Percentiles rank a stretch among this genome's conserved stretches.
Conservation (phyloP, 192 early-diverging fungal species). For the Podila verticillata region DNA sequence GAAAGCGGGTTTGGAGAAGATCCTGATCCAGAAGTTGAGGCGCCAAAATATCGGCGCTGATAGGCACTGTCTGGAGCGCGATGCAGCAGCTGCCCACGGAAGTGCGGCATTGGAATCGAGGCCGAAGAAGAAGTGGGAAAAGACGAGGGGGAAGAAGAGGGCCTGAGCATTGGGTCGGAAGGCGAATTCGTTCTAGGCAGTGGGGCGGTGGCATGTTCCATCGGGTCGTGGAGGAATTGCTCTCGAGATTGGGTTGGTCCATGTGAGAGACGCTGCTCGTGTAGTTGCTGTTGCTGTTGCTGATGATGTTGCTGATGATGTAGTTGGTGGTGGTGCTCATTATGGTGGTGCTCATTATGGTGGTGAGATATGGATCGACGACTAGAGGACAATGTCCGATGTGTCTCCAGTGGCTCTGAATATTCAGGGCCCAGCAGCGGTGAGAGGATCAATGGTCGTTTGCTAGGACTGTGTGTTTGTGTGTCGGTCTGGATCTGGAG, state of each 20-base stretch:
- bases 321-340: neutral
- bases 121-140: neutral
- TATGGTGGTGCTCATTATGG: neutral
- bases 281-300: neutral
- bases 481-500: no score
- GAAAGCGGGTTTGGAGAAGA: neutral
- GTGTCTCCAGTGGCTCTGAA: neutral
- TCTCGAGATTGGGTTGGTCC: neutral
- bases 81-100: constrained; percentile 24
- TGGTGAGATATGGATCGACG: neutral
- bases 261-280: neutral
- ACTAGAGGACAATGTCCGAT: neutral
- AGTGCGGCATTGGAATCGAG: constrained; percentile 39
- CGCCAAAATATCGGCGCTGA: constrained; percentile 10
- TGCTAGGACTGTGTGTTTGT: neutral
- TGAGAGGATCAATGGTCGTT: neutral
- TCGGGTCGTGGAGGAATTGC: neutral
- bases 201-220: neutral
- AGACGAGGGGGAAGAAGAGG: neutral
- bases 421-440: neutral
- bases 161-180: neutral
- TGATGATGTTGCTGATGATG: constrained; percentile 3
- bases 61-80: constrained; percentile 11
- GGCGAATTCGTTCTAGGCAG: neutral
- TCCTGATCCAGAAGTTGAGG: neutral